These are phyloP conservation scores for Peronospora destructor DNA, from an alignment of 352 stramenopile species.

Conservation along the genomic window DNA sequence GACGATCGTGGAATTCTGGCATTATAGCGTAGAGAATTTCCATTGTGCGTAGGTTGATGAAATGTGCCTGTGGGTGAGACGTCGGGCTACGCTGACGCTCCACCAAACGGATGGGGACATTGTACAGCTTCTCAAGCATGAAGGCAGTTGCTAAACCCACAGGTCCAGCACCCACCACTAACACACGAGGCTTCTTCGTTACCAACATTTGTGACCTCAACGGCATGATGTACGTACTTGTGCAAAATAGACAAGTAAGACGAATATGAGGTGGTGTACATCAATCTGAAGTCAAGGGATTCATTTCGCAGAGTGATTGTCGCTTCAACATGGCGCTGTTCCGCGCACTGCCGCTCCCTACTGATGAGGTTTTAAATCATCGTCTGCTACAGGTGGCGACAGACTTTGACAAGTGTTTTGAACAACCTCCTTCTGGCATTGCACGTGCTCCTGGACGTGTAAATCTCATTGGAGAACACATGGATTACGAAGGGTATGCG, in stretches of 20 bases:
- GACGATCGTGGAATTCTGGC: conserved; percentile 60
- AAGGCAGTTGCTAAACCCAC: conserved; percentile 62
- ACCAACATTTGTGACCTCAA: conserved; percentile 10
- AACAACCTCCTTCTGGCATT: conserved; percentile 24
- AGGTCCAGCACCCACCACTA: conserved; percentile 69
- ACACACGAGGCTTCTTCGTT: conserved; percentile 36
- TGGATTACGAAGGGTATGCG: conserved; percentile 84
- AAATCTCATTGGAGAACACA: conserved; percentile 85
- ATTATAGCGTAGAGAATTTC: conserved; percentile 85
- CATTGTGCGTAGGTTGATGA: conserved; percentile 92
- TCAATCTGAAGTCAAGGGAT: too few relatives aligned
- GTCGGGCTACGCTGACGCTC: conserved; percentile 68
- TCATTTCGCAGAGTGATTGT: conserved; percentile 11
- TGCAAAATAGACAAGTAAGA: conserved; percentile 6
- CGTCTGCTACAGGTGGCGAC: conserved; percentile 13
- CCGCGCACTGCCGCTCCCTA: conserved; percentile 11
- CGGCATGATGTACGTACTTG: conserved; percentile 4
- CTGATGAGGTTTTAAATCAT: not conserved
- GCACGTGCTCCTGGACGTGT: conserved; percentile 65
- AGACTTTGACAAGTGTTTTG: conserved; percentile 31
- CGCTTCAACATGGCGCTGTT: conserved; percentile 29
- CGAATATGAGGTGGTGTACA: conserved; percentile 5
- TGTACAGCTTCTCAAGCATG: conserved; percentile 65
- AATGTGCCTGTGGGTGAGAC: conserved; percentile 91
- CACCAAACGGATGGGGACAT: conserved; percentile 63